Evolutionary conservation across 768 basidiomycete genomes (phyloP), one percentile per base, ranked within the genome.

Genomic region (Tulasnella sp.): DNA sequence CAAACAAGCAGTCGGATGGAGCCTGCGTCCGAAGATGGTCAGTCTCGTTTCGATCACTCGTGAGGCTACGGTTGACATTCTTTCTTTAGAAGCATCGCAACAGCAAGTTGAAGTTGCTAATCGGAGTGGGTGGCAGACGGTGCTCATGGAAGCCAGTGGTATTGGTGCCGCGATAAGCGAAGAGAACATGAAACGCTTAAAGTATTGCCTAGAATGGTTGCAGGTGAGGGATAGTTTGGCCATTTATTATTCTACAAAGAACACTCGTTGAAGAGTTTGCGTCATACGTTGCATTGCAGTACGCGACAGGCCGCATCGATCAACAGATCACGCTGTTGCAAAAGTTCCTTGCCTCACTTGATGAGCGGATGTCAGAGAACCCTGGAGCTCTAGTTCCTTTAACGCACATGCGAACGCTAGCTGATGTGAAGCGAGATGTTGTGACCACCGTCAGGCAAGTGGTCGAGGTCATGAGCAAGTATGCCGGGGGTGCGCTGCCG

Each of bases 401-500:
- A 89, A 81, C 87, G 90, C 85, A 91, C 88, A 81, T 84, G 21
- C 81, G 82, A 48, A 93, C 92, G n/a, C 88, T 97, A 36, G 87
- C 89, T 0, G 88, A 91, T 71, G 91, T 95, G 68, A 92, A 94
- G 68, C 88, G 89, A 40, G 94, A 97, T 83, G 90, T 97, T 46
- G 93, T 97, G n/a, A 89, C 92, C 68, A 97, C 96, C 39, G 91
- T 97, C 78, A 90, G 94, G 46, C 92, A 95, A 83, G 95, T 95
- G 24, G 95, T 97, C 19, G 93, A 94, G 79, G 92, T 97, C 5
- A 77, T 83, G 34, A 91, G 89, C 79, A 93, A 91, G 80, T 95
- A 96, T 81, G 93, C 95, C 0, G 96, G 96, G 14, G 89, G 92
- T 0, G 93, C 95, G 0, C 88, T 97, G 8, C 95, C 94, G 0